Base-by-base conservation (phyloP, 768 basidiomycete genomes). In the Trametes meyenii region DNA sequence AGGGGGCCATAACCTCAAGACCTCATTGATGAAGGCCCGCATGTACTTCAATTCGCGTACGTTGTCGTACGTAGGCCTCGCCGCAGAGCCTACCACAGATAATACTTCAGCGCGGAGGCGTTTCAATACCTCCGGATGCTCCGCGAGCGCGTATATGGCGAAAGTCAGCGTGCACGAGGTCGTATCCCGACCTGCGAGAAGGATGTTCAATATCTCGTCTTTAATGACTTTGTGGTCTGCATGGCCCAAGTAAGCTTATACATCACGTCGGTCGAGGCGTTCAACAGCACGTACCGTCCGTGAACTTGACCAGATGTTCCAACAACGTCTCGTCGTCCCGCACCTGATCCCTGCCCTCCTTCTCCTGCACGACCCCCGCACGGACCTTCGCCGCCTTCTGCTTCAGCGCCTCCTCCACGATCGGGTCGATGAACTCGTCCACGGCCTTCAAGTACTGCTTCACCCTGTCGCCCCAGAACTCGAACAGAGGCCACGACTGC, bases 131-230 rank as follows among this genome's bases (percentile, higher is more conserved):
- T 78, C 63, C 0, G 83, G 84, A 63, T 85, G 77, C 67, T 80
- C 73, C 0, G 85, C 74, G 10, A 86, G 79, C 74, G 81, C 79
- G 69, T 86, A 87, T 5, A 79, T 68, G 1, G 78, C 78, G 69
- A 81, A 85, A 0, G 85, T 84, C 29, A 86, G 74, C 17, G 77
- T 77, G 38, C 76, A 74, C 5, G 85, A 79, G 10, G 74, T 76
- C 70, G 85, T 87, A 60, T 87, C 86, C 26, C 83, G 76, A 10
- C 82, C 84, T 23, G 85, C 84, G 23, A 86, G 75, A 16, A 84
- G 71, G 43, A 86, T 81, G 62, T 85, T 85, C n/a, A 84, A 66
- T 3, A 76, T 75, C 62, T 82, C 81, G 62, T 85, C 84, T 57
- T 78, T 77, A n/a, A 86, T 69, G 21, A 79, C 70, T 13, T 74